phyloP scores from a whole-genome alignment of 2,329 filamentous ascomycete species.

The Penicillium sp. region DNA sequence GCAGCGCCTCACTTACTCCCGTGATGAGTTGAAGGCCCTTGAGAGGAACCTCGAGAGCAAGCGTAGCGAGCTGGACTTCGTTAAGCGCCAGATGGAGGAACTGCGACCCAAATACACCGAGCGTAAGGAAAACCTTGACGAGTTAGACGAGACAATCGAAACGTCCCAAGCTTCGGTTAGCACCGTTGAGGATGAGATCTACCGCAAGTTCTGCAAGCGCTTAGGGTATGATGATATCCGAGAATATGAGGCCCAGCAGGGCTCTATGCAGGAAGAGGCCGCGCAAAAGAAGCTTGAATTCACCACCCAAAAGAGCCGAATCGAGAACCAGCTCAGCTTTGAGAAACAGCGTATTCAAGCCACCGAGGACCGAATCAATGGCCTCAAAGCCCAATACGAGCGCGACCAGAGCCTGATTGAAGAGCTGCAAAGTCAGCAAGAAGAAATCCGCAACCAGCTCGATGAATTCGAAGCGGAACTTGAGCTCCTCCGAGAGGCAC shows the following conservation, averaged over 20 bases:
- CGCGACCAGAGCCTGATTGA: conserved; percentile 68
- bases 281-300: conserved; percentile 84
- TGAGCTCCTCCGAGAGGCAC: conserved; percentile 68
- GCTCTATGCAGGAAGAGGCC: conserved; percentile 85
- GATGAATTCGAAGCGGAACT: conserved; percentile 72
- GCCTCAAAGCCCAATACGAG: conserved; percentile 64
- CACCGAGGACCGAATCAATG: conserved; percentile 66
- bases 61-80: conserved; percentile 73
- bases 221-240: conserved; percentile 87
- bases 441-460: conserved; percentile 69
- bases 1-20: conserved; percentile 67
- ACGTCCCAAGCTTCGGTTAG: conserved; percentile 65
- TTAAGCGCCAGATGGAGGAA: conserved; percentile 70
- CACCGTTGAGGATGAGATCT: conserved; percentile 83
- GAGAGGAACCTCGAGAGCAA: conserved; percentile 83
- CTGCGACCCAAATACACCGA: conserved; percentile 75
- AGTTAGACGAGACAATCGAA: conserved; percentile 56
- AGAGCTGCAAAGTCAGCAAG: conserved; percentile 68
- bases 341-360: conserved; percentile 70
- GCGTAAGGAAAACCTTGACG: conserved; percentile 66
- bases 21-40: conserved; percentile 73
- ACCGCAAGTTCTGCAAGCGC: conserved; percentile 77
- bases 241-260: conserved; percentile 90
- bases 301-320: conserved; percentile 67
- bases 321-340: conserved; percentile 61